Conservation (phyloP, 2,329 filamentous ascomycete genomes). For the Colletotrichum sp. region DNA sequence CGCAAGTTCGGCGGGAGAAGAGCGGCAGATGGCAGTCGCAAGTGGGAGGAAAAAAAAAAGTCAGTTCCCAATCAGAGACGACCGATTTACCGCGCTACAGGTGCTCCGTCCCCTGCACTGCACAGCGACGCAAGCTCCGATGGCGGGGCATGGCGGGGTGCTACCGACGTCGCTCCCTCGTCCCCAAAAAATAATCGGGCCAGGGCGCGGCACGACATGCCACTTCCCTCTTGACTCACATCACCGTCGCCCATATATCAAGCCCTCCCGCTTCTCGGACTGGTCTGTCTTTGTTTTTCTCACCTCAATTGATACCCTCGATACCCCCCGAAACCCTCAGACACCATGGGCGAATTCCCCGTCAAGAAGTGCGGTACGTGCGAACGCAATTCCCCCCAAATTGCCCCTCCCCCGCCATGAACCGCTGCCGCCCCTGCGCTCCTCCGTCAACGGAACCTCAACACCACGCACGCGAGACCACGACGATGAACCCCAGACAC, state of each 20-base stretch:
- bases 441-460: constrained; percentile 6
- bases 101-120: background rate
- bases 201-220: constrained; percentile 5
- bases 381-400: background rate
- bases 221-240: constrained; percentile 20
- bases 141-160: constrained; percentile 25
- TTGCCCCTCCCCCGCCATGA: constrained; percentile 17
- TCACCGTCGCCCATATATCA: background rate
- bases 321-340: background rate
- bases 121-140: constrained; percentile 4
- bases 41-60: background rate
- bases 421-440: background rate
- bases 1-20: background rate
- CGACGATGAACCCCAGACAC: background rate
- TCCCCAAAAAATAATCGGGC: constrained; percentile 5
- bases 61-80: background rate
- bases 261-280: background rate
- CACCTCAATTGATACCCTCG: background rate
- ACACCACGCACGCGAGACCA: background rate
- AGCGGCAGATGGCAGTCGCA: background rate
- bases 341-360: constrained; percentile 47
- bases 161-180: constrained; percentile 15
- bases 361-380: constrained; percentile 64
- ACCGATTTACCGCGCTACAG: background rate
- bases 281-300: background rate